These are phyloP conservation scores for Candida nonsorbophila DNA, from an alignment of 805 yeast genomes.

Conservation along the genomic window DNA sequence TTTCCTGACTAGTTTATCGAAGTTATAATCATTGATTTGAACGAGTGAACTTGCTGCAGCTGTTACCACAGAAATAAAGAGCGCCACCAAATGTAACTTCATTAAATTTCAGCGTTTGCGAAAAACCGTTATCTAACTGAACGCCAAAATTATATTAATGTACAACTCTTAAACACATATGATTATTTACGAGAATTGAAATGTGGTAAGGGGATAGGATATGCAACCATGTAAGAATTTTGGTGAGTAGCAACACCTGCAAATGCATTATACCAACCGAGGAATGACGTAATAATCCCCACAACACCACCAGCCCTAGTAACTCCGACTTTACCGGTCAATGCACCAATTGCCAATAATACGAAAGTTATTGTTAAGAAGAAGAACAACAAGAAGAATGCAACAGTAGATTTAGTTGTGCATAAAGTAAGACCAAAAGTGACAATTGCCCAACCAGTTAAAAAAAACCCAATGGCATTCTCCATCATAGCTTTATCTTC, in stretches of 20 bases:
- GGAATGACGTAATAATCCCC: slow-evolving; percentile 50
- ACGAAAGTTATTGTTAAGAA: slow-evolving; percentile 50
- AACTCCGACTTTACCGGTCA: slow-evolving; percentile 35
- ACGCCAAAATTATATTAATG: not conserved
- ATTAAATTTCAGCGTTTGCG: no score
- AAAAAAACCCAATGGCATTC: slow-evolving; percentile 54
- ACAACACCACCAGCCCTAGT: slow-evolving; percentile 58
- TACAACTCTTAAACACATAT: not conserved
- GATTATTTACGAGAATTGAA: not conserved
- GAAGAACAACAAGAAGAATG: slow-evolving; percentile 55
- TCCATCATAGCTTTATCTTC: slow-evolving; percentile 22
- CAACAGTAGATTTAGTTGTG: slow-evolving; percentile 61
- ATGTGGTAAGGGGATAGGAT: slow-evolving; percentile 44
- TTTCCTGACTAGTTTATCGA: slow-evolving; percentile 50
- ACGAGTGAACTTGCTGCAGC: slow-evolving; percentile 15
- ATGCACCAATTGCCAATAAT: slow-evolving; percentile 48
- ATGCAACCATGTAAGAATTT: slow-evolving; percentile 53
- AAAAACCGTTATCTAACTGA: no score
- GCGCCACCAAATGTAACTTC: no score
- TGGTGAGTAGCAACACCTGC: slow-evolving; percentile 56
- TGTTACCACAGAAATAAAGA: no score
- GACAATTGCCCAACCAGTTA: slow-evolving; percentile 61
- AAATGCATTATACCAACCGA: slow-evolving; percentile 61
- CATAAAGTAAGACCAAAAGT: slow-evolving; percentile 49
- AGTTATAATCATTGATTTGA: slow-evolving; percentile 44